Percentiles rank a stretch among this genome's conserved stretches.
These are phyloP conservation scores for Knufia petricola DNA, from an alignment of 2,329 filamentous ascomycete genomes.

Conservation along the genomic window DNA sequence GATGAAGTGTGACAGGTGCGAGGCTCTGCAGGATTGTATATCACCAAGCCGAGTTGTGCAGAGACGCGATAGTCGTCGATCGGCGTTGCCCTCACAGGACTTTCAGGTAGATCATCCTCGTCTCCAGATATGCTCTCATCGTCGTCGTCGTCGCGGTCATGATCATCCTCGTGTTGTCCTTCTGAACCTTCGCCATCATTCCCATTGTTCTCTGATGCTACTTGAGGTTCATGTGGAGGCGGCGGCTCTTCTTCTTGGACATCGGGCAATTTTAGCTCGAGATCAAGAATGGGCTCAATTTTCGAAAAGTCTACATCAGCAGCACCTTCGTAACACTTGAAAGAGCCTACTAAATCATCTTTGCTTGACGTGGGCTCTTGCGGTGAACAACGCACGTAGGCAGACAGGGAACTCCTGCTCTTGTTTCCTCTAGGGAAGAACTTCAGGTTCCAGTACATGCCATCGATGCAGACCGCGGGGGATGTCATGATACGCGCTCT, in stretches of 20 bases:
- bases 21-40: slow-evolving; percentile 56
- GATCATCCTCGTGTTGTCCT: not conserved
- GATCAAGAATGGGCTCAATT: slow-evolving; percentile 6
- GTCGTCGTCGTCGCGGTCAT: slow-evolving; percentile 1
- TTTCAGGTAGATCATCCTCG: slow-evolving; percentile 1
- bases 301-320: slow-evolving; percentile 29
- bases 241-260: slow-evolving; percentile 7
- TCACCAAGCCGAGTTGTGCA: slow-evolving; percentile 52
- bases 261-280: not conserved
- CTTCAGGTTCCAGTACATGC: slow-evolving; percentile 57
- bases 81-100: not conserved
- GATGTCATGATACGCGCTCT: slow-evolving; percentile 50
- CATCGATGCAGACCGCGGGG: slow-evolving; percentile 45
- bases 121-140: slow-evolving; percentile 4
- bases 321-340: slow-evolving; percentile 32
- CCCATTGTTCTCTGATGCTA: not conserved
- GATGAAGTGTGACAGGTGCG: slow-evolving; percentile 47
- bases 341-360: slow-evolving; percentile 30
- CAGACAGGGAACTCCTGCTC: slow-evolving; percentile 44
- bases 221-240: not conserved
- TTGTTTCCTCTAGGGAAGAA: slow-evolving; percentile 55
- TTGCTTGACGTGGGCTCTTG: slow-evolving; percentile 35
- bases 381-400: slow-evolving; percentile 53
- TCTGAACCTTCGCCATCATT: not conserved
- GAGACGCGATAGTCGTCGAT: slow-evolving; percentile 38